A percentile compares a stretch with the other conserved stretches of the same genome.
Conservation (phyloP, 306 rosid genomes). For the Cajanus cajan region DNA sequence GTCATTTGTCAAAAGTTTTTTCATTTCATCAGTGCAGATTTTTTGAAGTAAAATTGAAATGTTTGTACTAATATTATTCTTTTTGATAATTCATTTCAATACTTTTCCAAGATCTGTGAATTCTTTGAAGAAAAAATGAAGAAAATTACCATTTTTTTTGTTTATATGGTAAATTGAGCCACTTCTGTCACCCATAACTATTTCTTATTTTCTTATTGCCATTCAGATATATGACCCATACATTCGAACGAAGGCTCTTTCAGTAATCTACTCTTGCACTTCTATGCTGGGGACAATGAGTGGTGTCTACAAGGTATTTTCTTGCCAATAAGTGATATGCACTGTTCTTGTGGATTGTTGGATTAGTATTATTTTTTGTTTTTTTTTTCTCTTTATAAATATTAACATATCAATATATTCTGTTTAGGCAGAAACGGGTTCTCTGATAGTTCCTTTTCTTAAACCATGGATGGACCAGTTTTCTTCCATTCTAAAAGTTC, state of each 20-base stretch:
- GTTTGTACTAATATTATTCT: background rate
- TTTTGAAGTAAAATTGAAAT: background rate
- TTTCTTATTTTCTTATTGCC: background rate
- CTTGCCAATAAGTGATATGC: slow-evolving; percentile 26
- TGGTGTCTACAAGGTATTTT: slow-evolving; percentile 80
- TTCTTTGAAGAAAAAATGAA: background rate
- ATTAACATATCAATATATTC: slow-evolving; percentile 48
- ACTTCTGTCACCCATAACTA: slow-evolving; percentile 23
- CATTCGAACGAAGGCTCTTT: slow-evolving; percentile 67
- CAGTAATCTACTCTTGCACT: slow-evolving; percentile 80
- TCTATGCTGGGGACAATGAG: slow-evolving; percentile 84
- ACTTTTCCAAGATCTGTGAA: background rate
- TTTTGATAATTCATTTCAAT: background rate
- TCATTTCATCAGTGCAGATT: background rate
- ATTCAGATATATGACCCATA: slow-evolving; percentile 69
- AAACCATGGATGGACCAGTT: slow-evolving; percentile 90
- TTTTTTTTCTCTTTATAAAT: slow-evolving; percentile 17
- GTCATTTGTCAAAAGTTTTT: background rate
- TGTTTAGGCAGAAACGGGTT: slow-evolving; percentile 73
- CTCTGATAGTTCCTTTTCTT: slow-evolving; percentile 62
- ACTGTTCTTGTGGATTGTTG: slow-evolving; percentile 24
- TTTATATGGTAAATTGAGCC: background rate
- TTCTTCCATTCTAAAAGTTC: slow-evolving; percentile 60
- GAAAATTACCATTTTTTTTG: background rate
- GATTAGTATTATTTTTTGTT: too few relatives aligned